These are phyloP conservation scores for Pseudogymnoascus sp. DNA, from an alignment of 2,329 filamentous ascomycete genomes.

Conservation along the genomic window DNA sequence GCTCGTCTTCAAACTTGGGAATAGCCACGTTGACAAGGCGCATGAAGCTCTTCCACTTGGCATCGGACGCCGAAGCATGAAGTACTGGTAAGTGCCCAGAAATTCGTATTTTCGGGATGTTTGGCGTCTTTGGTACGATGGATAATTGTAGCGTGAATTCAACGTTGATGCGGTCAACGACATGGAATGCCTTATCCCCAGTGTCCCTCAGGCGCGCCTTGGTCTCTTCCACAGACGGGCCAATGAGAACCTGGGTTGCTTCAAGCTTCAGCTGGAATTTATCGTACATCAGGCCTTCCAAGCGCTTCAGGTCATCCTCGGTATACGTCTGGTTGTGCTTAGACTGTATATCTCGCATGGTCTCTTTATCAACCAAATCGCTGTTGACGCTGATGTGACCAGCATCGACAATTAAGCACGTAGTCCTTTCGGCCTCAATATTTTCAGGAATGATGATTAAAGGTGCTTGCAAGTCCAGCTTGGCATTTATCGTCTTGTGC, in stretches of 20 bases:
- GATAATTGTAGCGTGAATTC: conserved; percentile 95
- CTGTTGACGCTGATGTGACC: conserved; percentile 93
- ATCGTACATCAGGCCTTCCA: conserved; percentile 96
- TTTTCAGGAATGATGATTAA: conserved; percentile 95
- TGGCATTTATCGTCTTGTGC: conserved; percentile 95
- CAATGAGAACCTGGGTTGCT: conserved; percentile 91
- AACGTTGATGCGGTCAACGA: conserved; percentile 95
- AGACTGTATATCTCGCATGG: conserved; percentile 78
- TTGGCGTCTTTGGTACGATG: conserved; percentile 91
- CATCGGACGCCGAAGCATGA: conserved; percentile 85
- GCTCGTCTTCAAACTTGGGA: conserved; percentile 63
- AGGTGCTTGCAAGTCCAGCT: conserved; percentile 89
- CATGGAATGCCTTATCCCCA: conserved; percentile 68
- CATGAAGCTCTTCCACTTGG: conserved; percentile 97
- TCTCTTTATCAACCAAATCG: conserved; percentile 86
- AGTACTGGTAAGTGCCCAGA: conserved; percentile 88
- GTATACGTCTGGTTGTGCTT: conserved; percentile 85
- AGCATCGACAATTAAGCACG: conserved; percentile 90
- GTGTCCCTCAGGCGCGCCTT: conserved; percentile 69
- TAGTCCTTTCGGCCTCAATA: conserved; percentile 71
- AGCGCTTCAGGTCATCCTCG: conserved; percentile 76
- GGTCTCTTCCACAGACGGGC: conserved; percentile 84
- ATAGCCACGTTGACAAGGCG: conserved; percentile 91
- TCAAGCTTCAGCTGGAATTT: conserved; percentile 89
- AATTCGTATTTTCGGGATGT: conserved; percentile 84